These are phyloP conservation scores for Boletus eberwhitei DNA, from an alignment of 768 basidiomycete species.

Conservation along the genomic window DNA sequence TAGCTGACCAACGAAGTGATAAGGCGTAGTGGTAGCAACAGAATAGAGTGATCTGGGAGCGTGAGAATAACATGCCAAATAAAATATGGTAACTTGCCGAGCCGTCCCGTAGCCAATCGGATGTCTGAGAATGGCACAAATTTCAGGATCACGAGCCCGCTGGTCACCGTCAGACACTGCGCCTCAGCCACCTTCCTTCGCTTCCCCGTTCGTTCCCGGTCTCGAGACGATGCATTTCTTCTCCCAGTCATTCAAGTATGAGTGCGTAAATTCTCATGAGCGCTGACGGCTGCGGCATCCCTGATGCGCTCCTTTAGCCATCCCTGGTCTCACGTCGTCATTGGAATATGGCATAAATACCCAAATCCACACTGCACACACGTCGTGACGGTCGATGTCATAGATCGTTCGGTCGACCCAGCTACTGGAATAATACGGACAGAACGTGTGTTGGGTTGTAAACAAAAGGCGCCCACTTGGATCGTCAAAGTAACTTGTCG, in stretches of 20 bases:
- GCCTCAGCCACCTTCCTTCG: constrained; percentile 14
- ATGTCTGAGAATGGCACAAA: constrained; percentile 8
- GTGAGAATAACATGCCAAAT: constrained; percentile 8
- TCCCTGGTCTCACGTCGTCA: constrained; percentile 86
- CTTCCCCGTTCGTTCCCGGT: constrained; percentile 23
- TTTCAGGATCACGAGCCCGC: constrained; percentile 9
- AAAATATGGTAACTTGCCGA: constrained; percentile 10
- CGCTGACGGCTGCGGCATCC: not conserved
- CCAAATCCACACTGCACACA: constrained; percentile 91
- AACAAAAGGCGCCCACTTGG: constrained; percentile 90
- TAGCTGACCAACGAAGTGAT: constrained; percentile 26
- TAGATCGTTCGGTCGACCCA: constrained; percentile 82
- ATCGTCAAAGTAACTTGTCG: constrained; percentile 82
- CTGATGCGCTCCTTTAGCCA: constrained; percentile 50
- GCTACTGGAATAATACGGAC: constrained; percentile 86
- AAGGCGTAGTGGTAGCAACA: not conserved
- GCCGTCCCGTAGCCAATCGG: constrained; percentile 29
- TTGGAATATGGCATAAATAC: constrained; percentile 95
- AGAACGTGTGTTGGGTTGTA: constrained; percentile 85
- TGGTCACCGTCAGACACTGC: constrained; percentile 14
- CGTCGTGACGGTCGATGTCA: constrained; percentile 81
- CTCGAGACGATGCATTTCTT: constrained; percentile 72
- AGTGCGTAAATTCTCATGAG: constrained; percentile 48
- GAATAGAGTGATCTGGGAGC: not conserved
- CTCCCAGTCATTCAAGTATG: constrained; percentile 79